Conservation (phyloP, 805 yeast genomes). For the Metschnikowia peoriensis region DNA sequence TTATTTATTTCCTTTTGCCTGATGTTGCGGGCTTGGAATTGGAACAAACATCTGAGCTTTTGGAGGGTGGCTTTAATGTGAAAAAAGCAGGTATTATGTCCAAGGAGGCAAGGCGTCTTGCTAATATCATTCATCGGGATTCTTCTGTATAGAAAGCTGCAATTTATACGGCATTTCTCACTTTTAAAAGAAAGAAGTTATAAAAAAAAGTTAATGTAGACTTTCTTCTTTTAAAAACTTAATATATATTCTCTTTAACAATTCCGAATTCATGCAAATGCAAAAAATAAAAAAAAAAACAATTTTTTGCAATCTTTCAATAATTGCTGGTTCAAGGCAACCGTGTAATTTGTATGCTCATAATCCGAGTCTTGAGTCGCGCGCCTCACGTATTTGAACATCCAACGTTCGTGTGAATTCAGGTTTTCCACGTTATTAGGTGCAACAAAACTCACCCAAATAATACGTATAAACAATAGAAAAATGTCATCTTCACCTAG, state of each 20-base stretch:
- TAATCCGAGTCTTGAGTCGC: too few relatives aligned
- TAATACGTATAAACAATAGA: background rate
- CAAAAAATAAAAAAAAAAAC: too few relatives aligned
- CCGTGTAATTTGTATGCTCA: too few relatives aligned
- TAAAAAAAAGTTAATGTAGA: background rate
- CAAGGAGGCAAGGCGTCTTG: slow-evolving; percentile 31
- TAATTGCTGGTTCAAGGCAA: too few relatives aligned
- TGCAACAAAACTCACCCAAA: too few relatives aligned
- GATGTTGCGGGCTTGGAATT: slow-evolving; percentile 87
- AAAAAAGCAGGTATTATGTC: slow-evolving; percentile 45
- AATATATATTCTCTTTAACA: background rate
- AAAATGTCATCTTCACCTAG: slow-evolving; percentile 4
- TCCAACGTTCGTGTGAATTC: too few relatives aligned
- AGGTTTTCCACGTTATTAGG: too few relatives aligned
- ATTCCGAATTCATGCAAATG: too few relatives aligned
- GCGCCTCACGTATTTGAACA: too few relatives aligned
- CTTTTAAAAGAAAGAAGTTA: background rate
- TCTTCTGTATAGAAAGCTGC: background rate
- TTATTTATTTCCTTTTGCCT: slow-evolving; percentile 84
- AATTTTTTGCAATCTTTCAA: too few relatives aligned
- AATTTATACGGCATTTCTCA: too few relatives aligned
- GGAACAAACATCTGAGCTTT: slow-evolving; percentile 84
- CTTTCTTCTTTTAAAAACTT: too few relatives aligned
- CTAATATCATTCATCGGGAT: slow-evolving; percentile 3
- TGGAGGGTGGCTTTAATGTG: slow-evolving; percentile 85